Conservation (phyloP, 2,329 filamentous ascomycete species). For the Botrytis medusae region DNA sequence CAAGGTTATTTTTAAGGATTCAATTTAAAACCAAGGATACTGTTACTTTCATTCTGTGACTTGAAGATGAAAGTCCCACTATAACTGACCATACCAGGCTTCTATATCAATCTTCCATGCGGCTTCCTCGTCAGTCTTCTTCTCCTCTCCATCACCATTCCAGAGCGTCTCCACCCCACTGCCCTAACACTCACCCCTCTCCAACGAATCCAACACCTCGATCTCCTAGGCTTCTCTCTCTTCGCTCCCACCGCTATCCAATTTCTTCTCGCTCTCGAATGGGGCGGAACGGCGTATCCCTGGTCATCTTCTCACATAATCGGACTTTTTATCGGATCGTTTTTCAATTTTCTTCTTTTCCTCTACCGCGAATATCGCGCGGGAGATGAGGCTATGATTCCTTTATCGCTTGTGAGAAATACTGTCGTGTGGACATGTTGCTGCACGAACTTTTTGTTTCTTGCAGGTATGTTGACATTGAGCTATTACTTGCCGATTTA, state of each 20-base stretch:
- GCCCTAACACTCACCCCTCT: constrained; percentile 2
- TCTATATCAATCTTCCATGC: constrained; percentile 45
- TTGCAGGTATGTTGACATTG: neutral
- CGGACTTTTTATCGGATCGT: constrained; percentile 31
- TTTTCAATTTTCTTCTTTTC: constrained; percentile 33
- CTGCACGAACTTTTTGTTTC: constrained; percentile 18
- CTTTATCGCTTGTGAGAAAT: constrained; percentile 29
- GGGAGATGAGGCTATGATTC: constrained; percentile 36
- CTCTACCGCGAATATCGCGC: constrained; percentile 25
- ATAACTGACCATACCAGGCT: constrained; percentile 28
- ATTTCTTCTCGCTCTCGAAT: constrained; percentile 42
- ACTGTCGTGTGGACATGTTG: constrained; percentile 29
- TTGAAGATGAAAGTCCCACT: constrained; percentile 30
- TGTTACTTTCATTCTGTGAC: constrained; percentile 35
- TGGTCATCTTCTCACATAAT: constrained; percentile 36
- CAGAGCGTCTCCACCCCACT: constrained; percentile 28
- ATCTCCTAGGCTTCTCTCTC: constrained; percentile 39
- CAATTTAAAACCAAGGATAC: no score
- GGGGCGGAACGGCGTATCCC: constrained; percentile 37
- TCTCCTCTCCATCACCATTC: constrained; percentile 42
- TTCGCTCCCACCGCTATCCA: constrained; percentile 39
- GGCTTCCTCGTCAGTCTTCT: constrained; percentile 40
- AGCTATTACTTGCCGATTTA: constrained; percentile 34
- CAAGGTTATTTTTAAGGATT: neutral
- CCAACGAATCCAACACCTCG: constrained; percentile 33